Base-by-base conservation (phyloP, 2,329 filamentous ascomycete genomes). In the Leptoxyphium fumago region DNA sequence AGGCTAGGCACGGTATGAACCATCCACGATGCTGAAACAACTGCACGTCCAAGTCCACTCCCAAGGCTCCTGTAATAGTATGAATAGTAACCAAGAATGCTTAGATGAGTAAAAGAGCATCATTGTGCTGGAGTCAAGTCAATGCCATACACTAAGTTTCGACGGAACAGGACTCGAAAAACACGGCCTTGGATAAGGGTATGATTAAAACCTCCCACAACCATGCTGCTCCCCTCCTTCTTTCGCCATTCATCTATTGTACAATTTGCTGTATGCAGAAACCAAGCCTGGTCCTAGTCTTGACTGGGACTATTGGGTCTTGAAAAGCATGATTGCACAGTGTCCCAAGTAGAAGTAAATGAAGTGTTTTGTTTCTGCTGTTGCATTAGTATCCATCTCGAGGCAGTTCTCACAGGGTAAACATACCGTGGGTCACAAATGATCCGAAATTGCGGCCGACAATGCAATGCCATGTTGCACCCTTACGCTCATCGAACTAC, bases 321-420 rank as follows among this genome's bases (percentile, higher is more conserved):
- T 98, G 79, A 96, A 98, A 43, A 98, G 80, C 45, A 98, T 76
- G 62, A 98, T 96, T 47, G 91, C 91, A 66, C 87, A 95, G 73
- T 96, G 91, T 44, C 91, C 91, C 47, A 98, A 82, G 71, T 98
- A 98, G 72, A 98, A 98, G 72, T 98, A 98, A 64, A 98, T 95
- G 72, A 98, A 98, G 68, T 98, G 91, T 71, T 96, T 96, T 26
- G 91, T 96, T 67, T 96, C 91, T 95, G 69, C 32, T 38, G 8
- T 2, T 28, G 4, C 29, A 60, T 59, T 39, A 59, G 44, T 32
- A 40, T 40, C 15, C 41, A 11, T 29, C 13, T 44, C 38, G 15
- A 17, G 17, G 17, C 21, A 29, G 39, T 21, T 13, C 18, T 14
- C 14, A 18, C 9, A 26, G 29, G 41, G 39, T 40, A 29, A 43